These are phyloP conservation scores for Carex pumila DNA, from an alignment of 176 grass and related monocot genomes.

Conservation along the genomic window DNA sequence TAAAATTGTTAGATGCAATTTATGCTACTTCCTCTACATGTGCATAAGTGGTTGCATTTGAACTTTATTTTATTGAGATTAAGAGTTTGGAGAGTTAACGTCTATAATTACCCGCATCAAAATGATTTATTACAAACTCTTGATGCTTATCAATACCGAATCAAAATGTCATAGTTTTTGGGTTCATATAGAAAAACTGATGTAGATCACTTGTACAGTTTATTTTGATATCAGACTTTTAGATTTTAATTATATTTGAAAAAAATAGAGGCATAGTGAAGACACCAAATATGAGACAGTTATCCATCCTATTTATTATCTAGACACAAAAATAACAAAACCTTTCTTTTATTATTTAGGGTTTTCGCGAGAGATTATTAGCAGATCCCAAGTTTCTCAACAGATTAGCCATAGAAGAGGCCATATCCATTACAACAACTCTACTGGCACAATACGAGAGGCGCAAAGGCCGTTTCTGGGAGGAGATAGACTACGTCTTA, in stretches of 20 bases:
- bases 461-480: conserved; percentile 76
- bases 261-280: too few relatives aligned
- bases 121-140: neutral
- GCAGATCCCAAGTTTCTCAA: conserved; percentile 89
- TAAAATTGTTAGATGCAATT: neutral
- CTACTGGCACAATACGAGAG: conserved; percentile 86
- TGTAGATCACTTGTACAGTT: neutral
- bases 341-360: conserved; percentile 42
- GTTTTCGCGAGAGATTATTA: conserved; percentile 88
- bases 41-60: neutral
- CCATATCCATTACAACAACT: conserved; percentile 88
- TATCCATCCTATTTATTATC: neutral
- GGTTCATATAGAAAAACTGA: neutral
- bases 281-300: neutral
- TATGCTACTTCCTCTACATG: neutral
- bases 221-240: neutral
- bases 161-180: neutral
- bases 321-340: neutral
- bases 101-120: neutral
- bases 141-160: neutral
- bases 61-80: neutral
- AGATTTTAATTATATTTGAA: neutral
- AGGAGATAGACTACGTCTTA: conserved; percentile 94
- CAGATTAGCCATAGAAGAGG: conserved; percentile 89
- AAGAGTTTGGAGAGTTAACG: neutral